These are phyloP conservation scores for Fusarium gaditjirri DNA, from an alignment of 2,329 filamentous ascomycete species.

Conservation along the genomic window DNA sequence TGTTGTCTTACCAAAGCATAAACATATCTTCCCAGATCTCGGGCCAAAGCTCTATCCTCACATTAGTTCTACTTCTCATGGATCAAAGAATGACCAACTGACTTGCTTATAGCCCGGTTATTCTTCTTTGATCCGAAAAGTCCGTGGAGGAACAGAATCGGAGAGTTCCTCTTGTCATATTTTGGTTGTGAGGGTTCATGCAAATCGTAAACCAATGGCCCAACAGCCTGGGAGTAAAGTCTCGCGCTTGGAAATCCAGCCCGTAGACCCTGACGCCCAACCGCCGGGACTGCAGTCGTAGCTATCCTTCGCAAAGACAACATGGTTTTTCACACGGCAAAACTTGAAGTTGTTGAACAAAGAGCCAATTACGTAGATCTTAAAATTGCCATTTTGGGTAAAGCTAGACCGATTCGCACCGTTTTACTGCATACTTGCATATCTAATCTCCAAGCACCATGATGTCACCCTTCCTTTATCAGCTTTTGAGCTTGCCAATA, in stretches of 20 bases:
- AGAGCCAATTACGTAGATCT: conserved; percentile 35
- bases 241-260: conserved; percentile 11
- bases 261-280: neutral
- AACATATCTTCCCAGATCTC: conserved; percentile 81
- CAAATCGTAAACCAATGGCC: conserved; percentile 70
- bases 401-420: conserved; percentile 17
- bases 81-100: conserved; percentile 49
- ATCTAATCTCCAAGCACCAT: conserved; percentile 30
- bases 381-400: conserved; percentile 35
- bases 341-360: conserved; percentile 15
- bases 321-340: conserved; percentile 27
- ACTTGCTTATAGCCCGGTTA: conserved; percentile 95
- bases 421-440: conserved; percentile 40
- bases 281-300: neutral
- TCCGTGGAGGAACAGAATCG: conserved; percentile 91
- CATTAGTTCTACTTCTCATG: neutral
- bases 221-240: conserved; percentile 39
- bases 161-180: conserved; percentile 57
- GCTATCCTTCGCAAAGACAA: conserved; percentile 29
- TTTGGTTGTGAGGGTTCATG: conserved; percentile 65
- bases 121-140: conserved; percentile 97
- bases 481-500: conserved; percentile 4
- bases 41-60: conserved; percentile 74
- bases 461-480: conserved; percentile 32
- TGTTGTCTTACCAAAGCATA: conserved; percentile 76